A percentile compares a stretch with the other conserved stretches of the same genome.
Evolutionary conservation across 495 filamentous ascomycete genomes (phyloP).

Genomic region (Talaromyces wortmannii): DNA sequence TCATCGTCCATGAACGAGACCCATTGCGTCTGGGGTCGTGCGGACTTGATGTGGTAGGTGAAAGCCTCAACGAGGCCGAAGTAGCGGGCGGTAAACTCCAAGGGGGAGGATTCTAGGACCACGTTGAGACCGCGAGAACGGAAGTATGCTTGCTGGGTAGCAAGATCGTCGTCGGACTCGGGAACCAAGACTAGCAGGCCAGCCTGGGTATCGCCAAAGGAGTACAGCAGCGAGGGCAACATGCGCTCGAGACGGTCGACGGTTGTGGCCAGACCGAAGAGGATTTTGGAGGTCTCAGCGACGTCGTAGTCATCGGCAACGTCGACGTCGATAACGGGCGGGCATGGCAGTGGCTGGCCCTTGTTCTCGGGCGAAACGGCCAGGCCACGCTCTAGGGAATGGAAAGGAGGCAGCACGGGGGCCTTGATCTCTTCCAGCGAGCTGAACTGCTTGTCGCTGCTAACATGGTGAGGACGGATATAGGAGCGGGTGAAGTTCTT

Average conservation of each 20-base stretch:
- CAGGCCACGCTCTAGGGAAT: constrained; percentile 40
- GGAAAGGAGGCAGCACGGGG: constrained; percentile 37
- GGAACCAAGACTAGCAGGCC: constrained; percentile 42
- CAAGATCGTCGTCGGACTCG: constrained; percentile 35
- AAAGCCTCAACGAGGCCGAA: constrained; percentile 56
- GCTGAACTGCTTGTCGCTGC: constrained; percentile 31
- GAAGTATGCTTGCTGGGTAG: constrained; percentile 40
- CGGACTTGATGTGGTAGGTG: constrained; percentile 37
- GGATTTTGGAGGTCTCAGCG: constrained; percentile 42
- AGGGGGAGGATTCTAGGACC: constrained; percentile 44
- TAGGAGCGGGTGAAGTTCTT: constrained; percentile 45
- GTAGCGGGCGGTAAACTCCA: constrained; percentile 56
- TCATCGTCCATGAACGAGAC: constrained; percentile 64
- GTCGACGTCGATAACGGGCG: constrained; percentile 38
- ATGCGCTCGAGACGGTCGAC: constrained; percentile 41
- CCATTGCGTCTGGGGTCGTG: constrained; percentile 52
- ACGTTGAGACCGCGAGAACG: constrained; percentile 44
- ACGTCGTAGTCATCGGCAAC: constrained; percentile 33
- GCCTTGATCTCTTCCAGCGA: constrained; percentile 33
- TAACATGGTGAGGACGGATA: constrained; percentile 34
- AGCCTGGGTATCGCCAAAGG: constrained; percentile 42
- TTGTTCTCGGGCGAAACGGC: constrained; percentile 32
- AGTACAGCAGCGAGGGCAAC: constrained; percentile 41
- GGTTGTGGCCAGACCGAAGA: constrained; percentile 46
- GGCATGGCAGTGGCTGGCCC: constrained; percentile 32